Conservation (phyloP, 495 filamentous ascomycete genomes). For the Xylaria flabelliformis region DNA sequence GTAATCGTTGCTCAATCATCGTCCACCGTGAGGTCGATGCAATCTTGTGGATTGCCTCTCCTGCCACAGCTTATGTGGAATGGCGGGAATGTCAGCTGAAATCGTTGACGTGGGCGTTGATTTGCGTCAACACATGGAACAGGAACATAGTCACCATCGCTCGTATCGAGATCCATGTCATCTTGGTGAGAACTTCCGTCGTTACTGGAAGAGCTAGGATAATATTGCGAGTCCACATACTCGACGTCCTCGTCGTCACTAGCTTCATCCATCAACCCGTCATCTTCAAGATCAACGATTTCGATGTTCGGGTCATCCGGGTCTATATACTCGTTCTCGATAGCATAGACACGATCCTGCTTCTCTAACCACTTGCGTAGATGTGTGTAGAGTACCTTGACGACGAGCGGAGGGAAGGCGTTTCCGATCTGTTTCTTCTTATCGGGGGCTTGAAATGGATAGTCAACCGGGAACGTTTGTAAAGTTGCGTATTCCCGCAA, state of each 20-base stretch:
- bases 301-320: slow-evolving; percentile 28
- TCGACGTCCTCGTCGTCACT: slow-evolving; percentile 26
- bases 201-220: neutral
- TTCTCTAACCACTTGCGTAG: slow-evolving; percentile 62
- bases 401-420: slow-evolving; percentile 75
- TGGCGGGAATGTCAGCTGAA: neutral
- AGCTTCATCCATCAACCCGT: neutral
- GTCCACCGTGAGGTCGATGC: slow-evolving; percentile 10
- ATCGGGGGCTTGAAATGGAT: slow-evolving; percentile 60
- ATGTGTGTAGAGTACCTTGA: slow-evolving; percentile 63
- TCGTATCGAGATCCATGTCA: slow-evolving; percentile 10
- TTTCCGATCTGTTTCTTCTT: slow-evolving; percentile 84
- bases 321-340: slow-evolving; percentile 32
- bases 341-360: slow-evolving; percentile 54
- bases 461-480: slow-evolving; percentile 73
- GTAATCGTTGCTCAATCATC: neutral
- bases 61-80: neutral
- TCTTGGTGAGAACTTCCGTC: neutral
- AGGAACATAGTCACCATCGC: neutral
- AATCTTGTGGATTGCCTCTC: neutral
- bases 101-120: slow-evolving; percentile 9
- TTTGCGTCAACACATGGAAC: slow-evolving; percentile 16
- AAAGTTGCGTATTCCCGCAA: slow-evolving; percentile 75
- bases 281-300: slow-evolving; percentile 27
- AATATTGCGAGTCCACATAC: slow-evolving; percentile 26